Percentiles rank a stretch among this genome's conserved stretches.
Conservation (phyloP, 768 basidiomycete species). For the Crepidotus variabilis region DNA sequence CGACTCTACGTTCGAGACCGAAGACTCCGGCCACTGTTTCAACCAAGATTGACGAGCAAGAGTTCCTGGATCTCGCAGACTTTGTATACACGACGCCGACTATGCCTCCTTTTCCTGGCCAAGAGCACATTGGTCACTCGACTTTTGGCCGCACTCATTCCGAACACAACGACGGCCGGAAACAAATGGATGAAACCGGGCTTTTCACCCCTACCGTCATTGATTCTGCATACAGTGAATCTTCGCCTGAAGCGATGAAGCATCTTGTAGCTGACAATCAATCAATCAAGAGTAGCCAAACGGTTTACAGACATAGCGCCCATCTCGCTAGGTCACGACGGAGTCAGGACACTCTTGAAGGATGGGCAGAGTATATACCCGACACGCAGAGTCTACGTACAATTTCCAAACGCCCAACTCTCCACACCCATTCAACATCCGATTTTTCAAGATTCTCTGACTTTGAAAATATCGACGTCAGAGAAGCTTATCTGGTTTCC, state of each 20-base stretch:
- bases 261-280: background rate
- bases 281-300: background rate
- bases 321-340: background rate
- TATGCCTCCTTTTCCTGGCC: background rate
- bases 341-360: background rate
- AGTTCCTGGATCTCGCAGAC: conserved; percentile 9
- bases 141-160: background rate
- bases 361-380: background rate
- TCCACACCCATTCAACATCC: background rate
- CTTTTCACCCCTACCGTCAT: background rate
- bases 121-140: background rate
- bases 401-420: background rate
- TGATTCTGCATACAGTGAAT: background rate
- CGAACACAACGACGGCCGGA: background rate
- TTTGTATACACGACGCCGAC: background rate
- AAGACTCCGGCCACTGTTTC: conserved; percentile 5
- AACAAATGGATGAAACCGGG: background rate
- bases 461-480: background rate
- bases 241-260: background rate
- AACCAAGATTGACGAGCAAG: conserved; percentile 5
- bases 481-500: background rate
- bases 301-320: background rate
- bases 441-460: background rate
- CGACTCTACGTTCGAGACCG: conserved; percentile 4
- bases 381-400: background rate